Evolutionary conservation across 2,329 filamentous ascomycete species (phyloP).

Genomic region (Fusarium keratoplasticum): DNA sequence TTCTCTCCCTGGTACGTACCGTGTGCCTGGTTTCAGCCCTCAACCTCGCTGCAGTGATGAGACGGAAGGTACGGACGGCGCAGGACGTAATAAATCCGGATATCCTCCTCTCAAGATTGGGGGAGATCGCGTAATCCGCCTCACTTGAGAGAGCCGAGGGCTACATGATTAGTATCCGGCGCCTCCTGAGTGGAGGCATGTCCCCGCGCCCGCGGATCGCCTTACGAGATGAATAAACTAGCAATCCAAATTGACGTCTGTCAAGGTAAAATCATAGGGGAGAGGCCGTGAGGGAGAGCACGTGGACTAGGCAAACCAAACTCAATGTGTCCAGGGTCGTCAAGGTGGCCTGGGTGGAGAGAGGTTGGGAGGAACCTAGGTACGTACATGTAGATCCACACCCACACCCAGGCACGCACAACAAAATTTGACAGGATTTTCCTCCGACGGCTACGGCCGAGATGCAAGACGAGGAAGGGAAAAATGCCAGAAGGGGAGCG

Average conservation of each 20-base stretch:
- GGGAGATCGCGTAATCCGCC: slow-evolving; percentile 16
- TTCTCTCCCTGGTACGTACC: not conserved
- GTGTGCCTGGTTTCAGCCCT: not conserved
- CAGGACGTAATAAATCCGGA: not conserved
- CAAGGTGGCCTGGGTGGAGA: not conserved
- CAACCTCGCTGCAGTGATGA: not conserved
- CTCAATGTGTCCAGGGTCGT: not conserved
- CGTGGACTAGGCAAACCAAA: not conserved
- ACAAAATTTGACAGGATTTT: not conserved
- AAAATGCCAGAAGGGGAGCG: slow-evolving; percentile 1
- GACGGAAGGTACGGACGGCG: not conserved
- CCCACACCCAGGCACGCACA: not conserved
- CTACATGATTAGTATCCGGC: slow-evolving; percentile 3
- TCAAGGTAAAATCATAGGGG: not conserved
- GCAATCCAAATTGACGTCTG: not conserved
- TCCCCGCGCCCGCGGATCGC: not conserved
- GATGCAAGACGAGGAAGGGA: slow-evolving; percentile 18
- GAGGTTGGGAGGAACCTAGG: not conserved
- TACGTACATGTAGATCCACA: not conserved
- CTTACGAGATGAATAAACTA: not conserved
- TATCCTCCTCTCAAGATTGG: slow-evolving; percentile 12
- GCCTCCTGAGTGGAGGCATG: slow-evolving; percentile 1
- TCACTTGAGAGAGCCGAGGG: slow-evolving; percentile 9
- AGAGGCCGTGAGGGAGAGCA: not conserved
- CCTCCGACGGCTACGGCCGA: slow-evolving; percentile 37